A percentile compares a stretch with the other conserved stretches of the same genome.
phyloP scores from a whole-genome alignment of 139 green algal species.

The Chlorella sorokiniana region DNA sequence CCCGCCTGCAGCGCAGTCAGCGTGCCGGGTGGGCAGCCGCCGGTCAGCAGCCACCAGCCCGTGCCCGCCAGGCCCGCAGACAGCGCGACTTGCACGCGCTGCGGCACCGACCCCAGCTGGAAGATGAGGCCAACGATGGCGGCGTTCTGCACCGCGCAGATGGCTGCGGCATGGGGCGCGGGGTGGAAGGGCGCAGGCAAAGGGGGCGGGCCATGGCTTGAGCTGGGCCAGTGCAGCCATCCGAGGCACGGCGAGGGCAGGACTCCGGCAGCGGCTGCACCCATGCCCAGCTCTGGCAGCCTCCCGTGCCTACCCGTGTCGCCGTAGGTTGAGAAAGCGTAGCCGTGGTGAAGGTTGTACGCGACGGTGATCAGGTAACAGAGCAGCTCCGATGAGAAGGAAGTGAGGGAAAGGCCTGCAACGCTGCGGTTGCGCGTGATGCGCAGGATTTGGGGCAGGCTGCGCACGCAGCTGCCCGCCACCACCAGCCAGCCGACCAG shows the following conservation, averaged over 20 bases:
- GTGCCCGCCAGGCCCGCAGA: not conserved
- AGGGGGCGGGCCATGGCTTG: not conserved
- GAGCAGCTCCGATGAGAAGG: conserved; percentile 67
- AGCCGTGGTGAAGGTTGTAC: conserved; percentile 51
- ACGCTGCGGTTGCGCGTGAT: conserved; percentile 57
- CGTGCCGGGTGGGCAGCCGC: conserved; percentile 12
- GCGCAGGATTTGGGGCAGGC: conserved; percentile 68
- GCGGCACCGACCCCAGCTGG: conserved; percentile 11
- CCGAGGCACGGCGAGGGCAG: not conserved
- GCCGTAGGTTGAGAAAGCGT: conserved; percentile 18
- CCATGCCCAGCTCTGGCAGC: not conserved
- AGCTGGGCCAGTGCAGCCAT: not conserved
- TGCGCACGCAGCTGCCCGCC: conserved; percentile 65
- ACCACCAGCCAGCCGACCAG: conserved; percentile 39
- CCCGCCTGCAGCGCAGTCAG: conserved; percentile 57
- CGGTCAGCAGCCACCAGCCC: conserved; percentile 45
- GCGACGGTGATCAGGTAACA: conserved; percentile 72
- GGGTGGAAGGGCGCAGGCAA: not conserved
- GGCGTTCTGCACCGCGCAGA: conserved; percentile 73
- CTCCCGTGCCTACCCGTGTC: not conserved
- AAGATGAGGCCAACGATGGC: conserved; percentile 67
- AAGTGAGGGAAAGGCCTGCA: conserved; percentile 67
- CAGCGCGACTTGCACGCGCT: not conserved
- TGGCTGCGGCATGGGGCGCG: conserved; percentile 9
- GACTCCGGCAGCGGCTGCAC: not conserved